These are phyloP conservation scores for Leccinum solheimii DNA, from an alignment of 1,284 basidiomycete genomes.

Conservation along the genomic window DNA sequence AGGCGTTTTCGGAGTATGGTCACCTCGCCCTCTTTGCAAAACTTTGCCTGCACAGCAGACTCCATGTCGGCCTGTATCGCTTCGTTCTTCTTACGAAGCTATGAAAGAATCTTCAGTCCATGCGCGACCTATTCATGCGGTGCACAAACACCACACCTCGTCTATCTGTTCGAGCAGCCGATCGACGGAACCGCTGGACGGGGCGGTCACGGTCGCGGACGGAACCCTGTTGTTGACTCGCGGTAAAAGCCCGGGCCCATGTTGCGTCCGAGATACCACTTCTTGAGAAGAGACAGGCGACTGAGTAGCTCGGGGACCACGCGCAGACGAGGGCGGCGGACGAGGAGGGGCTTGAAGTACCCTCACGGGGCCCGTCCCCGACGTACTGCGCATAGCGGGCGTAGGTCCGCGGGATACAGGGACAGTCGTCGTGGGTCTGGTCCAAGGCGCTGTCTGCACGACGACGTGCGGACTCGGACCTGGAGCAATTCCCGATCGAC, in stretches of 20 bases:
- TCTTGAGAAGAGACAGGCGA: conserved; percentile 30
- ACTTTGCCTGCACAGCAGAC: conserved; percentile 26
- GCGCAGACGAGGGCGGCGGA: conserved; percentile 18
- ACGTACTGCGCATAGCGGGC: conserved; percentile 12
- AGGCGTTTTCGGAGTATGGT: conserved; percentile 35
- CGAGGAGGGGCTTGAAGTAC: conserved; percentile 13
- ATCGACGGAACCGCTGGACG: conserved; percentile 11
- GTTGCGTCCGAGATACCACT: conserved; percentile 12
- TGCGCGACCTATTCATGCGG: conserved; percentile 7
- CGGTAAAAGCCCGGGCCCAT: conserved; percentile 10
- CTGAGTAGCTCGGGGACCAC: conserved; percentile 9
- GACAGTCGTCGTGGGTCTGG: conserved; percentile 4
- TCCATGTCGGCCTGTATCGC: conserved; percentile 35
- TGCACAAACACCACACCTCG: conserved; percentile 41
- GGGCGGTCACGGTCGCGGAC: conserved; percentile 1
- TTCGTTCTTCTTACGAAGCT: conserved; percentile 54
- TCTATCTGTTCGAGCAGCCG: conserved; percentile 45
- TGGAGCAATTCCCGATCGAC: conserved; percentile 10
- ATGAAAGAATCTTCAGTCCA: conserved; percentile 14
- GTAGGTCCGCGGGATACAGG: conserved; percentile 15
- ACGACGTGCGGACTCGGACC: conserved; percentile 8
- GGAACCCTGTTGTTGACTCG: conserved; percentile 6
- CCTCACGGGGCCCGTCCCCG: conserved; percentile 15
- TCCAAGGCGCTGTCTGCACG: conserved; percentile 5
- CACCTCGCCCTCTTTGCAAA: conserved; percentile 35